Evolutionary conservation across 2,329 filamentous ascomycete species (phyloP), one percentile per base, ranked within the genome.

Genomic region (Nemania sp.): DNA sequence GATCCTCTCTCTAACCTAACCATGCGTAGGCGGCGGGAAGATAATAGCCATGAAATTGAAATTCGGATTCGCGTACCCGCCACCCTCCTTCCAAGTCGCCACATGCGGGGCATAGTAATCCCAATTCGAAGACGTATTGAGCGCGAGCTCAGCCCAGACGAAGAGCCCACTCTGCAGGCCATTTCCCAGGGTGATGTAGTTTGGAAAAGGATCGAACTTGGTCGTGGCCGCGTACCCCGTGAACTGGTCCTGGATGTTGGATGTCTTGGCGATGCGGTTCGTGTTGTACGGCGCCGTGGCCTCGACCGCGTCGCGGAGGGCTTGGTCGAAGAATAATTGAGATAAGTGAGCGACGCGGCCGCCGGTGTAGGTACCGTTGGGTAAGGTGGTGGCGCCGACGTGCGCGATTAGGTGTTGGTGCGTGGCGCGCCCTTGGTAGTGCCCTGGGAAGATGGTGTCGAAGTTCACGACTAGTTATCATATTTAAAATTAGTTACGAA

Each of bases 401-500:
- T 73, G 72, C 12, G 69, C 69, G 22, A 75, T 68, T 15, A 77
- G 52, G 66, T 77, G 75, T 52, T 75, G 72, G 59, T 79, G 75
- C 11, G 69, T 75, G 0, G 72, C 67, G 9, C 73, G 68, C 0
- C 71, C 70, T 30, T 65, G 56, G 63, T 74, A 73, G 61, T 77
- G 75, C 9, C 75, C 76, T 0, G 76, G 75, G 64, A 78, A 74
- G 17, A 73, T 68, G 8, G 76, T 80, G 30, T 77, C 72, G 64
- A 81, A 80, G 43, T 67, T 68, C 14, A 75, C 75, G 11, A 80
- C 74, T n/a, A n/a, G n/a, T n/a, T n/a, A n/a, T n/a, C n/a, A n/a
- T n/a, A n/a, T n/a, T n/a, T n/a, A n/a, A n/a, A n/a, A n/a, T n/a
- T n/a, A n/a, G n/a, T n/a, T n/a, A n/a, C n/a, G n/a, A n/a, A n/a